Percentiles rank a stretch among this genome's conserved stretches.
Evolutionary conservation across 345 rosid species (phyloP).

Genomic region (Bruguiera gymnorhiza): DNA sequence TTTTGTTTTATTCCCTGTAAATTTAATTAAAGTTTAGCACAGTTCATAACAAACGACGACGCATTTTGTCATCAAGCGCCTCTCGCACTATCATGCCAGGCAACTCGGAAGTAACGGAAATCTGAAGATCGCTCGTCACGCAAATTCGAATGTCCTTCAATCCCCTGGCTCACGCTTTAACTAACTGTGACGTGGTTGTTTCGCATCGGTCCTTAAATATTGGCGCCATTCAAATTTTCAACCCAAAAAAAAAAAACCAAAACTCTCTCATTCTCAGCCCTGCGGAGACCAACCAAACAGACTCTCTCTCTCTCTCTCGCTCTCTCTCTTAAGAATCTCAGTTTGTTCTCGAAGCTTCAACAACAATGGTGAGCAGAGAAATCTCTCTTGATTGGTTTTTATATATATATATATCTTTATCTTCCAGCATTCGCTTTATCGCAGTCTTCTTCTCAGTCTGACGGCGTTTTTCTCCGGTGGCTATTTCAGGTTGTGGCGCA

Average conservation of each 20-base stretch:
- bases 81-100: no score
- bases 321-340: neutral
- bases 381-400: neutral
- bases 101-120: no score
- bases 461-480: neutral
- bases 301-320: neutral
- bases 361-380: neutral
- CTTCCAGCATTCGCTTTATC: neutral
- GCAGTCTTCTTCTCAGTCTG: conserved; percentile 2
- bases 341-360: neutral
- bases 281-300: neutral
- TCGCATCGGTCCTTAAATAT: neutral
- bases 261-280: no score
- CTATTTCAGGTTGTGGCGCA: conserved; percentile 66
- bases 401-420: no score
- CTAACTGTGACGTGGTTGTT: neutral
- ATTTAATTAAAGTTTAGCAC: no score
- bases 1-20: no score
- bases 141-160: neutral
- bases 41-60: no score
- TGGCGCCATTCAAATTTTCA: neutral
- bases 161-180: neutral
- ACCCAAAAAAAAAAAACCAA: no score
- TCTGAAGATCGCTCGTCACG: no score
- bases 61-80: no score